phyloP scores from a whole-genome alignment of 1,284 basidiomycete species.

The Coriolopsis trogii region DNA sequence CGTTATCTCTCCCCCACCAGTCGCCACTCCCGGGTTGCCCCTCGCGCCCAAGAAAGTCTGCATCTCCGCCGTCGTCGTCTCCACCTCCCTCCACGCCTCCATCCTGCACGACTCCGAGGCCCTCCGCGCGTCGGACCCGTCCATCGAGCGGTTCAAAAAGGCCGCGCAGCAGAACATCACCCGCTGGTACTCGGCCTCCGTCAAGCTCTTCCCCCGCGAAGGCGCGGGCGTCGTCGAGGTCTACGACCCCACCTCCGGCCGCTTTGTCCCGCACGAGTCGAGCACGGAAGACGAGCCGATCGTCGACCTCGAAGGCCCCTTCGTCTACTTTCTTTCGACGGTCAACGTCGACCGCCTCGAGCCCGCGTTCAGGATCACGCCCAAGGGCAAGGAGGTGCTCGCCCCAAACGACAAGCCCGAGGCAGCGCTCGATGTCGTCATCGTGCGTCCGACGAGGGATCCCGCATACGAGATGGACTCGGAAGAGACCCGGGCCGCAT shows the following conservation, averaged over 20 bases:
- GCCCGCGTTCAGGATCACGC: conserved; percentile 76
- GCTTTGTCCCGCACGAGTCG: conserved; percentile 50
- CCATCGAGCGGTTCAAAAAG: conserved; percentile 84
- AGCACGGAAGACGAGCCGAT: conserved; percentile 35
- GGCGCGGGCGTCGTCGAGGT: conserved; percentile 48
- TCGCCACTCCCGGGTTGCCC: conserved; percentile 8
- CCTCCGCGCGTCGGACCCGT: conserved; percentile 70
- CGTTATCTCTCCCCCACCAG: conserved; percentile 43
- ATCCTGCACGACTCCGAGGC: conserved; percentile 83
- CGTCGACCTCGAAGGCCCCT: conserved; percentile 72
- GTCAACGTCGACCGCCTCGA: conserved; percentile 86
- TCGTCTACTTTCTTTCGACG: conserved; percentile 84
- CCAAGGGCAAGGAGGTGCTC: conserved; percentile 46
- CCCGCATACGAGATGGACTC: conserved; percentile 49
- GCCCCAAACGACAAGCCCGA: conserved; percentile 32
- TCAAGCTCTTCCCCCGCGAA: conserved; percentile 53
- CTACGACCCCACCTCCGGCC: conserved; percentile 56
- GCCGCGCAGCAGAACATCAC: conserved; percentile 79
- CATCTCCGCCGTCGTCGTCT: conserved; percentile 66
- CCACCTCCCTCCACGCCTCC: conserved; percentile 86
- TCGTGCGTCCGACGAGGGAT: conserved; percentile 82
- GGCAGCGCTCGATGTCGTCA: conserved; percentile 75
- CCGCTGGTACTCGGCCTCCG: conserved; percentile 71
- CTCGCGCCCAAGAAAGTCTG: conserved; percentile 30
- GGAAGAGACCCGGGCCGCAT: conserved; percentile 44